A percentile compares a stretch with the other conserved stretches of the same genome.
These are phyloP conservation scores for Fusarium humuli DNA, from an alignment of 2,329 filamentous ascomycete genomes.

Conservation along the genomic window DNA sequence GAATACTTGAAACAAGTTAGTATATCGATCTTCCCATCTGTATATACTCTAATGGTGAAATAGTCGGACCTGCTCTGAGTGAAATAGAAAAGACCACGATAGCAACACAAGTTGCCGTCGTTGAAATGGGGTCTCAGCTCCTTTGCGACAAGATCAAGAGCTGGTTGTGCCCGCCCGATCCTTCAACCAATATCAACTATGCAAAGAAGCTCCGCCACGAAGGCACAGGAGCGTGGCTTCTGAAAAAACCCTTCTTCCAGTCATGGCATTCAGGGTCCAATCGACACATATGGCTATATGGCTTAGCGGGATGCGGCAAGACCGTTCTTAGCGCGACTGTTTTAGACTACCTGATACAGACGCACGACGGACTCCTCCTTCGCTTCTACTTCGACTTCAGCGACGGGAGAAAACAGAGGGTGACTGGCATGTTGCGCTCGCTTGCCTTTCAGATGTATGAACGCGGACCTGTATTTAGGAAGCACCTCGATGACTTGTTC, in stretches of 20 bases:
- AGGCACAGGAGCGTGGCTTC: constrained; percentile 11
- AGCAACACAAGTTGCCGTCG: neutral
- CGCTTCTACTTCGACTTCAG: constrained; percentile 42
- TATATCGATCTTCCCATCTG: neutral
- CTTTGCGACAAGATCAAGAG: neutral
- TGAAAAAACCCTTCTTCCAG: fast-evolving
- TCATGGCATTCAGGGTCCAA: neutral
- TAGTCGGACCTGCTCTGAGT: neutral
- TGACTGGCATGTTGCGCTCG: neutral
- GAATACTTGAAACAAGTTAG: neutral
- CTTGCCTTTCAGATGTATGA: neutral
- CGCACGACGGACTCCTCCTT: constrained; percentile 7
- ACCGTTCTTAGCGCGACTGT: constrained; percentile 34
- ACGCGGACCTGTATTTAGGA: neutral
- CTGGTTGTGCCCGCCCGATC: constrained; percentile 30
- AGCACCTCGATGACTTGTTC: neutral
- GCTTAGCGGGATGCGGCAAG: constrained; percentile 38
- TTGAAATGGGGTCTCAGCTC: neutral
- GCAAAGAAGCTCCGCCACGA: constrained; percentile 23
- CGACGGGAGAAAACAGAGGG: neutral
- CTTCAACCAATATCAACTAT: constrained; percentile 16
- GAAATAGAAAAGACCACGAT: neutral
- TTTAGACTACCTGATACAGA: constrained; percentile 22
- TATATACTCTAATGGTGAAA: neutral
- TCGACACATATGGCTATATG: constrained; percentile 5